Evolutionary conservation across 2,329 filamentous ascomycete species (phyloP), one percentile per base, ranked within the genome.

Genomic region (Bertia moriformis): DNA sequence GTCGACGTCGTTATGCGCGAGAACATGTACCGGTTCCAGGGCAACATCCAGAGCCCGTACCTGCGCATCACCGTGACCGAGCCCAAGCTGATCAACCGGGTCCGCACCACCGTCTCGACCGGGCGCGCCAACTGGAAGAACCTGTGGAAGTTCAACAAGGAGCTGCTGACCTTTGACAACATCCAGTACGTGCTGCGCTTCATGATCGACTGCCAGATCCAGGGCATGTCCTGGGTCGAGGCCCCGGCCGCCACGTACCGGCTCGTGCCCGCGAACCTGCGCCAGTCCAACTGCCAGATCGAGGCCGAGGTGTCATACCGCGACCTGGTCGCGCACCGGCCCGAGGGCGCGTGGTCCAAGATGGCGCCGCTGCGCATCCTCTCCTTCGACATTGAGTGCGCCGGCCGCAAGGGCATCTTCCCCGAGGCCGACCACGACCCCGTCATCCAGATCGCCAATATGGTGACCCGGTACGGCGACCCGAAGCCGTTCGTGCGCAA

Each of bases 381-480:
- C 36, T 96, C 91, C 3, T 96, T 98, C 52, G 91, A 98, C 73
- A 98, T 98, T 49, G 91, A 98, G 59, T 98, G 91, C 58, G 91
- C 91, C 49, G 91, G 91, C 39, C 83, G 93, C 49, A 96, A 98
- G 61, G 91, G 91, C 46, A 83, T 98, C 52, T 98, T 98, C 52
- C 91, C 93, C 0, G 89, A 98, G 57, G 78, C 93, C 10, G 78
- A 89, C 43, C 64, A 84, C 15, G 91, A 98, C 51, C 87, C 89
- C 0, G 88, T 98, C 46, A 98, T 98, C 47, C 91, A 98, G 57
- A 98, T 98, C 46, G 91, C 91, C 42, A 96, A 95, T 51, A 76
- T 96, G 4, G 89, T 98, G n/a, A 96, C 88, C 20, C 71, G 79
- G 51, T 95, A 94, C 46, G 91, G 91, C 68, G 91, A 98, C 49